Percentiles rank a stretch among this genome's conserved stretches.
Evolutionary conservation across 2,329 filamentous ascomycete genomes (phyloP).

Genomic region (Trichoderma afroharzianum): DNA sequence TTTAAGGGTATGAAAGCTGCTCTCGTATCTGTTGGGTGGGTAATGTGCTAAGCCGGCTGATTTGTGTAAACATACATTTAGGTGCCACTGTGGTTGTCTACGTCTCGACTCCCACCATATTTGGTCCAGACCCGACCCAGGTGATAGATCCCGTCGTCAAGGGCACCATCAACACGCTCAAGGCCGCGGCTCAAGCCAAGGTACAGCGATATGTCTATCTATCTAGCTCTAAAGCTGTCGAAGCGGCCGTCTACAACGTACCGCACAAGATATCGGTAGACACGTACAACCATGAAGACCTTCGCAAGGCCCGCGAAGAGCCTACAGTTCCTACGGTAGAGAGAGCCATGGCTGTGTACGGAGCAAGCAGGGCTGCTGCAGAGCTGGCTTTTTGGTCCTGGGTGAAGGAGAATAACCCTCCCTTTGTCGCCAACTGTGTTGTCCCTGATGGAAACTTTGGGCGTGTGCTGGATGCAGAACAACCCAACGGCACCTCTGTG

Average conservation of each 20-base stretch:
- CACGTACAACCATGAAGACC: background rate
- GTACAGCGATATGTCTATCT: background rate
- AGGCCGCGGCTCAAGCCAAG: background rate
- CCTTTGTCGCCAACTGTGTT: background rate
- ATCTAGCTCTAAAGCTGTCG: background rate
- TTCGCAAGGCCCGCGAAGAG: background rate
- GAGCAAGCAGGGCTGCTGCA: background rate
- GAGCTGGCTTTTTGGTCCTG: background rate
- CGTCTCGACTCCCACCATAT: background rate
- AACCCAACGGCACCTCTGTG: background rate
- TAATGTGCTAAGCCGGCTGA: background rate
- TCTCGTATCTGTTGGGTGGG: background rate
- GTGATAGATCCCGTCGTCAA: background rate
- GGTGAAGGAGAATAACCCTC: background rate
- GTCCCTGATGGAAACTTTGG: background rate
- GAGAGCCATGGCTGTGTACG: background rate
- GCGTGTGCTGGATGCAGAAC: background rate
- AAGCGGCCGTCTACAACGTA: background rate
- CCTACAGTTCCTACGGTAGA: background rate
- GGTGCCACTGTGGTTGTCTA: background rate
- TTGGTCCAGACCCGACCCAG: background rate
- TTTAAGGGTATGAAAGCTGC: background rate
- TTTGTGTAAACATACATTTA: background rate
- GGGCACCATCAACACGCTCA: background rate
- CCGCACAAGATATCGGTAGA: background rate